Conservation (phyloP, 2,329 filamentous ascomycete genomes). For the Neodidymelliopsis sp. region DNA sequence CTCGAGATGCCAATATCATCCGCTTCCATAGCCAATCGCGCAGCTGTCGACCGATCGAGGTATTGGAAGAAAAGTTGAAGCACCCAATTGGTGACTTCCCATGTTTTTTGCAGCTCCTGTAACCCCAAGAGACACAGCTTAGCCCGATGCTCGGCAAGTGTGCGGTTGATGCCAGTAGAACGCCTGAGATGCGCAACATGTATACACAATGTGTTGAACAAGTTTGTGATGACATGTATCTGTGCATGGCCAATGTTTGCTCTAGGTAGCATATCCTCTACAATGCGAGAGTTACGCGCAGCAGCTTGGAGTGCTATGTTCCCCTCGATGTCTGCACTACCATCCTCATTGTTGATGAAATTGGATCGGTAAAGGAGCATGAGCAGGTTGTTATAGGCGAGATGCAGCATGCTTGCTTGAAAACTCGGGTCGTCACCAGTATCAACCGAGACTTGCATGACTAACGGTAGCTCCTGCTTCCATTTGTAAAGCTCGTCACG, state of each 20-base stretch:
- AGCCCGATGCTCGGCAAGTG: constrained; percentile 58
- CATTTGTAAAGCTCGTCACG: constrained; percentile 50
- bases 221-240: constrained; percentile 58
- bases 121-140: constrained; percentile 58
- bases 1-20: constrained; percentile 32
- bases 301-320: constrained; percentile 56
- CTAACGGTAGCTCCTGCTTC: constrained; percentile 49
- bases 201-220: constrained; percentile 59
- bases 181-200: constrained; percentile 55
- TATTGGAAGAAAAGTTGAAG: constrained; percentile 59
- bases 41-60: constrained; percentile 55
- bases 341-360: constrained; percentile 49
- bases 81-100: constrained; percentile 60
- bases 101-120: constrained; percentile 58
- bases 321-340: constrained; percentile 47
- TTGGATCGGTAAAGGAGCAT: constrained; percentile 56
- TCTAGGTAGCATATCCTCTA: constrained; percentile 58
- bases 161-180: constrained; percentile 49
- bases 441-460: constrained; percentile 46
- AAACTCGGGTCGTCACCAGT: constrained; percentile 46
- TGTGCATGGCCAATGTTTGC: constrained; percentile 55
- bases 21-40: constrained; percentile 43
- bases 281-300: constrained; percentile 55
- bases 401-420: constrained; percentile 50
- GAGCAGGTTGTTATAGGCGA: constrained; percentile 58